Conservation (phyloP, 306 rosid species). For the Sicyos baderoa region DNA sequence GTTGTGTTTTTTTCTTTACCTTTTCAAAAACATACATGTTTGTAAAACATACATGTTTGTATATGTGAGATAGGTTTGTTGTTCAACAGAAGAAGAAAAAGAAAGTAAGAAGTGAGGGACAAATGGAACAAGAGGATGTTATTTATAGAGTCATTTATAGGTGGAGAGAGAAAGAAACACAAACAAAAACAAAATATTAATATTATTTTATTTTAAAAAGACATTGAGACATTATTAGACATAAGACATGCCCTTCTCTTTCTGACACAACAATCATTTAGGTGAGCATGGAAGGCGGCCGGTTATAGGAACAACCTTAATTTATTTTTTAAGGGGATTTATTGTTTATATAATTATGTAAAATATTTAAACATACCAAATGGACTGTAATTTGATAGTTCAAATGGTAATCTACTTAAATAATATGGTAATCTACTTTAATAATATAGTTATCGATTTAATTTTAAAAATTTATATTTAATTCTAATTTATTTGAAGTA, state of each 20-base stretch:
- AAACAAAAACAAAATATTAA: too few species aligned
- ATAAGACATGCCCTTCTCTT: slow-evolving; percentile 57
- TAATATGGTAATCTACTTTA: too few species aligned
- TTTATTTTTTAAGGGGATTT: background rate
- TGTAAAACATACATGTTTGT: background rate
- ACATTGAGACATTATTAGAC: slow-evolving; percentile 19
- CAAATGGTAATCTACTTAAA: too few species aligned
- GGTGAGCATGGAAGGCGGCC: slow-evolving; percentile 99
- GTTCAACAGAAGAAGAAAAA: slow-evolving; percentile 8
- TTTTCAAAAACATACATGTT: too few species aligned
- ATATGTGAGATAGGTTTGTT: background rate
- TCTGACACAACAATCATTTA: slow-evolving; percentile 98
- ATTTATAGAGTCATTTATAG: slow-evolving; percentile 57
- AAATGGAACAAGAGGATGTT: slow-evolving; percentile 40
- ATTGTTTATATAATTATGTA: too few species aligned
- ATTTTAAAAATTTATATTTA: too few species aligned
- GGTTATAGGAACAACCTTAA: slow-evolving; percentile 51
- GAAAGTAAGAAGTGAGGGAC: slow-evolving; percentile 44
- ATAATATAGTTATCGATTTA: too few species aligned
- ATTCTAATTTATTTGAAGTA: too few species aligned
- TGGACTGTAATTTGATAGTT: too few species aligned
- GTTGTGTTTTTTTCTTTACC: slow-evolving; percentile 19
- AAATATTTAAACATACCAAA: too few species aligned
- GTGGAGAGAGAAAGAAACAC: background rate
- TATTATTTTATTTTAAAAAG: background rate